Evolutionary conservation across 257 asterid genomes (phyloP).

Genomic region (Anisodus acutangulus): DNA sequence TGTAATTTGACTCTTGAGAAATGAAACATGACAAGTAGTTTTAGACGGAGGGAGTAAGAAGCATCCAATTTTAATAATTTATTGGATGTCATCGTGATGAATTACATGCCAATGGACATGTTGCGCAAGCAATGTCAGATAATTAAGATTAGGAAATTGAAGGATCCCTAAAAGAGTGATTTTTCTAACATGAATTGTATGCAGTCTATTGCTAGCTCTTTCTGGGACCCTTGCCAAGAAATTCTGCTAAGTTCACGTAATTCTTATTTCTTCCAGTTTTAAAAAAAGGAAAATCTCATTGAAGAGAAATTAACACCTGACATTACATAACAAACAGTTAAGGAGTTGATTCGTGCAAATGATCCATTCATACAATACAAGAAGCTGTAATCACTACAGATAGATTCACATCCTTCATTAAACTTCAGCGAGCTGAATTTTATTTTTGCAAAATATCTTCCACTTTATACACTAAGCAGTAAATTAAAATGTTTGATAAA

Average conservation of each 20-base stretch:
- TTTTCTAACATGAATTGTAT: not conserved
- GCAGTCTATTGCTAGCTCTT: not conserved
- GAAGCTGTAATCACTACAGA: not conserved
- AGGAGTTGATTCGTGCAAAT: not conserved
- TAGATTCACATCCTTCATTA: not conserved
- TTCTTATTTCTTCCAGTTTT: not conserved
- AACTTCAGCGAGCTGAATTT: not conserved
- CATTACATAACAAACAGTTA: not conserved
- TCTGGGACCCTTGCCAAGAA: not conserved
- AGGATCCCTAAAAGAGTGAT: not conserved
- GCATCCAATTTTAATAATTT: constrained; percentile 2
- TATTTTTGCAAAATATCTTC: not conserved
- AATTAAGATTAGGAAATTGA: not conserved
- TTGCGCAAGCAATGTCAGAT: not conserved
- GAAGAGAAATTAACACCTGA: not conserved
- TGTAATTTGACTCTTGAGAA: too few species aligned
- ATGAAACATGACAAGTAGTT: too few species aligned
- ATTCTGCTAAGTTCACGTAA: not conserved
- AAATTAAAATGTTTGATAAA: constrained; percentile 11
- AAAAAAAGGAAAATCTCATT: not conserved
- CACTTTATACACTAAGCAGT: not conserved
- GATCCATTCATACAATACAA: not conserved
- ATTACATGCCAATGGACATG: not conserved
- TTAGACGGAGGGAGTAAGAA: not conserved
- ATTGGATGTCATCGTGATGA: not conserved